A percentile compares a stretch with the other conserved stretches of the same genome.
Evolutionary conservation across 495 filamentous ascomycete genomes (phyloP).

Genomic region (Talaromyces borbonicus): DNA sequence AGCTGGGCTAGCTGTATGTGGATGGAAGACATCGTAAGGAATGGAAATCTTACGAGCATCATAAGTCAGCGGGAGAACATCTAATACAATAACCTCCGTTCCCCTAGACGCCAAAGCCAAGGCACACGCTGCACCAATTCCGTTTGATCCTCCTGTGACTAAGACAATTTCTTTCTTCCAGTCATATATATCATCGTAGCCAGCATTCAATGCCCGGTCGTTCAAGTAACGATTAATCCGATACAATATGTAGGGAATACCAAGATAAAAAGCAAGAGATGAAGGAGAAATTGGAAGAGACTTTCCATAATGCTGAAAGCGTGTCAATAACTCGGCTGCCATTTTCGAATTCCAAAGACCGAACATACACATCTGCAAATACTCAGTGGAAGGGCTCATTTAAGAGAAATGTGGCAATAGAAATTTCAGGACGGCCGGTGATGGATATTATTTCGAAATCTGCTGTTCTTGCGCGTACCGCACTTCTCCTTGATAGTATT

Average conservation of each 20-base stretch:
- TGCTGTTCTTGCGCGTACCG: too few species aligned
- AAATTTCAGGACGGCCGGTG: too few species aligned
- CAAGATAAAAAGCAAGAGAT: not conserved
- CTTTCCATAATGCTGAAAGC: not conserved
- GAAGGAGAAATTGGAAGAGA: not conserved
- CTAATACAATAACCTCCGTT: conserved; percentile 48
- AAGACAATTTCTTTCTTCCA: conserved; percentile 55
- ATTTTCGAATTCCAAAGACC: not conserved
- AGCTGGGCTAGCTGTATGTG: not conserved
- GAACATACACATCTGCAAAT: not conserved
- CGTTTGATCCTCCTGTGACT: conserved; percentile 53
- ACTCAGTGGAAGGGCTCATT: too few species aligned
- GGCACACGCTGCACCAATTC: conserved; percentile 50
- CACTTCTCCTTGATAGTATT: too few species aligned
- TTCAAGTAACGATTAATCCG: conserved; percentile 14
- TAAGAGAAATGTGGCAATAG: too few species aligned
- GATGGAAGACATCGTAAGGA: not conserved
- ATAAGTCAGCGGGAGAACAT: conserved; percentile 51
- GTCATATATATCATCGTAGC: conserved; percentile 42
- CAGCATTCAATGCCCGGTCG: conserved; percentile 37
- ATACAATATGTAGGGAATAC: not conserved
- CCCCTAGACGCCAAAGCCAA: conserved; percentile 42
- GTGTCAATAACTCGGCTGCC: not conserved
- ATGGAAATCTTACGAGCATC: conserved; percentile 28
- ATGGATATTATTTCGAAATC: too few species aligned